Conservation (phyloP, 805 yeast genomes). For the Saturnispora gosingensis region DNA sequence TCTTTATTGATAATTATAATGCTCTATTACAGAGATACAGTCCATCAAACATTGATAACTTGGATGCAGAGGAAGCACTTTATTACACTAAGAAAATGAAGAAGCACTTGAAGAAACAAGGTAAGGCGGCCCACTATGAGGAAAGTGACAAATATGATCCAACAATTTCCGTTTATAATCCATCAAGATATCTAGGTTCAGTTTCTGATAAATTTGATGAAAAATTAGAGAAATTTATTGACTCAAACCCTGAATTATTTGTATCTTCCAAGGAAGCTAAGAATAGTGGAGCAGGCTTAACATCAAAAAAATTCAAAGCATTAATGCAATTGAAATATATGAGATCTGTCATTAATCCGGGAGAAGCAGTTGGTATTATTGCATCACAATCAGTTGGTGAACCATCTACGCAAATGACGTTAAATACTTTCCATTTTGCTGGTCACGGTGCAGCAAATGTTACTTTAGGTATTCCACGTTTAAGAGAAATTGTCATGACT, state of each 20-base stretch:
- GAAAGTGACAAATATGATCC: slow-evolving; percentile 73
- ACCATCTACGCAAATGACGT: slow-evolving; percentile 98
- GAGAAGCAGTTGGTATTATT: slow-evolving; percentile 96
- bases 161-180: slow-evolving; percentile 73
- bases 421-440: slow-evolving; percentile 95
- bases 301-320: slow-evolving; percentile 82
- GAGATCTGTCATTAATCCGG: slow-evolving; percentile 92
- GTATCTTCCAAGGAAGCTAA: slow-evolving; percentile 41
- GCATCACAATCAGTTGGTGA: slow-evolving; percentile 99
- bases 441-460: slow-evolving; percentile 99
- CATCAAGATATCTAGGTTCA: slow-evolving; percentile 84
- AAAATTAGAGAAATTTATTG: slow-evolving; percentile 63
- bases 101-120: slow-evolving; percentile 61
- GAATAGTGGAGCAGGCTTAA: slow-evolving; percentile 36
- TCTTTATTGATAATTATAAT: slow-evolving; percentile 86
- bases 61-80: slow-evolving; percentile 79
- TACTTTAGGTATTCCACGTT: slow-evolving; percentile 98
- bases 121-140: slow-evolving; percentile 50
- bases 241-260: slow-evolving; percentile 45
- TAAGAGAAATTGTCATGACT: slow-evolving; percentile 99
- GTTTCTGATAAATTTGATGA: slow-evolving; percentile 85
- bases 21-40: slow-evolving; percentile 79
- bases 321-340: slow-evolving; percentile 97
- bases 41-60: slow-evolving; percentile 65
- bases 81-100: slow-evolving; percentile 73